These are phyloP conservation scores for Suillus placidus DNA, from an alignment of 768 basidiomycete genomes.

Conservation along the genomic window DNA sequence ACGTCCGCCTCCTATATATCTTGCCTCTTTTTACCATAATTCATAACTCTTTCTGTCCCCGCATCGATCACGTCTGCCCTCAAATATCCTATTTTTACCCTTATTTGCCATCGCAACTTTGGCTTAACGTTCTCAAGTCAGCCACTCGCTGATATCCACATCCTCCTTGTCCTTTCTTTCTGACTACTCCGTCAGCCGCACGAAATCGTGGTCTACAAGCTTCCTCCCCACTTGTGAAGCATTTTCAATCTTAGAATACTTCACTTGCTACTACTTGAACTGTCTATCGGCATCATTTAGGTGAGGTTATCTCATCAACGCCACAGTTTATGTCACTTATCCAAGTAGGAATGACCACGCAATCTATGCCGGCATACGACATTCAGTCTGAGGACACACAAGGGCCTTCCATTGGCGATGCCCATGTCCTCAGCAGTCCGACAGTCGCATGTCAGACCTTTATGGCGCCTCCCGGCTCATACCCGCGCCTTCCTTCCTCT, in stretches of 20 bases:
- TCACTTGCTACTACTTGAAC: background rate
- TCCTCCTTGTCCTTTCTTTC: background rate
- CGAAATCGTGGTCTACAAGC: background rate
- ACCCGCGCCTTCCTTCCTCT: constrained; percentile 44
- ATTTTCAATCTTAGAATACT: background rate
- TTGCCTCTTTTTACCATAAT: background rate
- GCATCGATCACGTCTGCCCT: constrained; percentile 6
- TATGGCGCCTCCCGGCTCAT: constrained; percentile 15
- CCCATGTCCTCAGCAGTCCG: constrained; percentile 3
- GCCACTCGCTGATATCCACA: background rate
- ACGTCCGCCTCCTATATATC: constrained; percentile 8
- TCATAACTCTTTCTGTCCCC: background rate
- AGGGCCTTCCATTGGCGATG: background rate
- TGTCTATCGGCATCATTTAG: background rate
- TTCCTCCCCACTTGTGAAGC: background rate
- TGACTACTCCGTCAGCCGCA: background rate
- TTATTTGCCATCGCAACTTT: constrained; percentile 3
- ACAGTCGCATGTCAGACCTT: constrained; percentile 18
- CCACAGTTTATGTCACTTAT: background rate
- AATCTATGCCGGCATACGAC: constrained; percentile 6
- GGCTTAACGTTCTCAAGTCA: constrained; percentile 5
- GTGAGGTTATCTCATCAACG: constrained; percentile 1
- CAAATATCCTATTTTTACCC: constrained; percentile 4
- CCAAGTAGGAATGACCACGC: background rate
- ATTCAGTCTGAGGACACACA: background rate